Evolutionary conservation across 192 early-diverging fungal genomes (phyloP).

Genomic region (Coemansia sp.): DNA sequence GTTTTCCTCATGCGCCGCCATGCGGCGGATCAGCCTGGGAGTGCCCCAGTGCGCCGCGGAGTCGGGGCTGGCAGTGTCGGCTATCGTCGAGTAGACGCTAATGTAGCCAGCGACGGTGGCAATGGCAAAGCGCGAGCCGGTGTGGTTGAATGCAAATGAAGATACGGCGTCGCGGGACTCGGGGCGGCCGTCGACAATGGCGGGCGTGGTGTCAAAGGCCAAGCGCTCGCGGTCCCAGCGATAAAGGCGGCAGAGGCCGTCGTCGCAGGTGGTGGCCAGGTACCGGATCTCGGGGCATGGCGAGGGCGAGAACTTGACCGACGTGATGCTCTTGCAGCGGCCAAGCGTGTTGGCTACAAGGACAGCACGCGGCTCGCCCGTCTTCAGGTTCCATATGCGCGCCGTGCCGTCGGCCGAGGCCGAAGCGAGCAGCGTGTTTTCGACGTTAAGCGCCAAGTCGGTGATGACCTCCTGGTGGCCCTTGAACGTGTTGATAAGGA

Average conservation of each 20-base stretch:
- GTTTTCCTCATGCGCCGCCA: constrained; percentile 67
- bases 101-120: constrained; percentile 74
- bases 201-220: constrained; percentile 56
- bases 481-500: constrained; percentile 75
- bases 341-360: constrained; percentile 43
- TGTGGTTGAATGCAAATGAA: constrained; percentile 71
- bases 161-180: constrained; percentile 53
- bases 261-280: constrained; percentile 67
- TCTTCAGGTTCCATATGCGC: constrained; percentile 72
- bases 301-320: constrained; percentile 75
- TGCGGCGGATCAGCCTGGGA: constrained; percentile 56
- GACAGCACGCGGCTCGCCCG: constrained; percentile 64
- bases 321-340: constrained; percentile 58
- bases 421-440: constrained; percentile 77
- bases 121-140: constrained; percentile 75
- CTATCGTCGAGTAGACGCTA: constrained; percentile 71
- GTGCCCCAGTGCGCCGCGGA: constrained; percentile 16
- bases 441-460: constrained; percentile 71
- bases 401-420: constrained; percentile 73
- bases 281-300: constrained; percentile 64
- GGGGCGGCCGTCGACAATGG: constrained; percentile 54
- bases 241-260: constrained; percentile 72
- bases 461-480: constrained; percentile 75
- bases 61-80: constrained; percentile 13
- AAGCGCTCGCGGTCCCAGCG: constrained; percentile 62